Evolutionary conservation across 192 early-diverging fungal species (phyloP).

Genomic region (Umbelopsis isabellina): DNA sequence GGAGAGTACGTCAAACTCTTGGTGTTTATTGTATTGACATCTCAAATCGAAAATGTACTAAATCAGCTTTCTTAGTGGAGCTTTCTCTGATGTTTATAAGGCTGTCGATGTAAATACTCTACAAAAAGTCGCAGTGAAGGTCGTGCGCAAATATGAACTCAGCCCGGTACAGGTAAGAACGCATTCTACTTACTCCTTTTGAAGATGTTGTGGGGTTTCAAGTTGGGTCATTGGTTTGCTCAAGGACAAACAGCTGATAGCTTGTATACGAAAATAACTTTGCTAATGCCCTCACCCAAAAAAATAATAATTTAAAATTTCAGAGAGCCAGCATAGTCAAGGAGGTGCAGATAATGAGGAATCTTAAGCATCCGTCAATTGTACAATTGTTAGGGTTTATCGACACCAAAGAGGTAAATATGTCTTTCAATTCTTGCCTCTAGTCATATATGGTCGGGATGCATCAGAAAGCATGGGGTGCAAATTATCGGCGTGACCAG

Average conservation of each 20-base stretch:
- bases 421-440: not conserved
- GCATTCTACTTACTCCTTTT: not conserved
- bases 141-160: conserved; percentile 78
- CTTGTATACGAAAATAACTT: not conserved
- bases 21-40: not conserved
- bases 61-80: conserved; percentile 60
- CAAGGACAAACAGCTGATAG: conserved; percentile 1
- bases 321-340: conserved; percentile 82
- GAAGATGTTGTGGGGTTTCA: not conserved
- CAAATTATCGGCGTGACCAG: not conserved
- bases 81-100: conserved; percentile 84
- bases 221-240: not conserved
- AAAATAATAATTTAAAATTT: not conserved
- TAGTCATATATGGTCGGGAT: not conserved
- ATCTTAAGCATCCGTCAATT: conserved; percentile 76
- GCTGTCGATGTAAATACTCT: conserved; percentile 63
- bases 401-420: conserved; percentile 61
- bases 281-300: not conserved
- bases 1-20: conserved; percentile 58
- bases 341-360: conserved; percentile 84
- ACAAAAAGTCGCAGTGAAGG: conserved; percentile 80
- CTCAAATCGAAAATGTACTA: not conserved
- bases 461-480: not conserved
- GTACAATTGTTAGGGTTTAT: conserved; percentile 75
- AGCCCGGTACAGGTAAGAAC: conserved; percentile 65